Conservation (phyloP, 2,329 filamentous ascomycete species). For the Calonectria pseudoturangicola region DNA sequence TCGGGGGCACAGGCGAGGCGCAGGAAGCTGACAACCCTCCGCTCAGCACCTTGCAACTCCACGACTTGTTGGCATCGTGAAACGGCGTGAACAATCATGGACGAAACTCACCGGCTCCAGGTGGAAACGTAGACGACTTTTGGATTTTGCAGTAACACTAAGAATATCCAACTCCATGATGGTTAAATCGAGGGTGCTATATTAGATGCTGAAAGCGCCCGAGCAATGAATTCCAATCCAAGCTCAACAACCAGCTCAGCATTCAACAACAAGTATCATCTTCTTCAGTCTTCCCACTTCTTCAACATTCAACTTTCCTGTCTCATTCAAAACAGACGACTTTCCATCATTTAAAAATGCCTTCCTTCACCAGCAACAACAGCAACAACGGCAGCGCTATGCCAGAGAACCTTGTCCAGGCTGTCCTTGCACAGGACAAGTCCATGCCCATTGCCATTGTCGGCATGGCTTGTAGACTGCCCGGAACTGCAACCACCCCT, state of each 20-base stretch:
- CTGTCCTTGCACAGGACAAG: constrained; percentile 14
- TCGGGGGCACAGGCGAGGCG: neutral
- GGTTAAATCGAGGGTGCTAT: too few species aligned
- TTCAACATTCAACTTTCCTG: too few species aligned
- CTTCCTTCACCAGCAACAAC: neutral
- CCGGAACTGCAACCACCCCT: constrained; percentile 21
- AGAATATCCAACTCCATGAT: too few species aligned
- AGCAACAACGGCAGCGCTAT: neutral
- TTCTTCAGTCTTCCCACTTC: too few species aligned
- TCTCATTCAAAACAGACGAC: too few species aligned
- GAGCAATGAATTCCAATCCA: too few species aligned
- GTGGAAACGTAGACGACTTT: too few species aligned
- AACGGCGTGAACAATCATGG: neutral
- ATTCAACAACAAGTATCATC: too few species aligned
- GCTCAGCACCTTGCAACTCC: neutral
- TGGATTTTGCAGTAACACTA: too few species aligned
- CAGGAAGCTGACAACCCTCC: neutral
- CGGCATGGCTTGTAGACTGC: constrained; percentile 25
- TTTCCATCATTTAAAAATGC: neutral
- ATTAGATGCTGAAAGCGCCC: too few species aligned
- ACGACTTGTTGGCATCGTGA: neutral
- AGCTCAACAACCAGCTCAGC: too few species aligned
- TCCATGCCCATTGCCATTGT: constrained; percentile 30
- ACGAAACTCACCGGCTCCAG: neutral
- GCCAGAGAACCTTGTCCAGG: neutral